A percentile compares a stretch with the other conserved stretches of the same genome.
These are phyloP conservation scores for Xylaria scruposa DNA, from an alignment of 495 filamentous ascomycete species.

Conservation along the genomic window DNA sequence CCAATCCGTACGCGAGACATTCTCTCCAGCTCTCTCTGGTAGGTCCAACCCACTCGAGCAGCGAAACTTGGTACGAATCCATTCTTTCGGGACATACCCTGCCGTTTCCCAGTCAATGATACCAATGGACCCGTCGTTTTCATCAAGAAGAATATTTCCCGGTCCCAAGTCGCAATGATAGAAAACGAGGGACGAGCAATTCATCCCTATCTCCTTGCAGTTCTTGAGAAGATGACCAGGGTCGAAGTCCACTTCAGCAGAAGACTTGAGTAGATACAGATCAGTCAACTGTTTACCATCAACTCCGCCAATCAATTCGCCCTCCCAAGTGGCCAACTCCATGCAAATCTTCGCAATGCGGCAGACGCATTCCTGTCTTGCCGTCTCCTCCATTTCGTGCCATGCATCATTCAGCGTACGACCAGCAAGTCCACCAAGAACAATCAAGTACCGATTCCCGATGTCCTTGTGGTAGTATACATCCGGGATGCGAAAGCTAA, in stretches of 20 bases:
- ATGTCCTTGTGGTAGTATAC: slow-evolving; percentile 28
- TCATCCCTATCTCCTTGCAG: slow-evolving; percentile 38
- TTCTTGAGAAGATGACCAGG: slow-evolving; percentile 17
- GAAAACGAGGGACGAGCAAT: slow-evolving; percentile 42
- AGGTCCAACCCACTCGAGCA: slow-evolving; percentile 37
- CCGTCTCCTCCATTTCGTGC: slow-evolving; percentile 23
- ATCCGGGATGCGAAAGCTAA: slow-evolving; percentile 29
- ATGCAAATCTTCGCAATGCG: slow-evolving; percentile 31
- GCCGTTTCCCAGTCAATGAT: slow-evolving; percentile 49
- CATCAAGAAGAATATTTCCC: slow-evolving; percentile 43
- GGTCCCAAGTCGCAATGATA: slow-evolving; percentile 48
- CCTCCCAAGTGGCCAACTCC: slow-evolving; percentile 24
- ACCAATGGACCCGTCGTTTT: slow-evolving; percentile 33
- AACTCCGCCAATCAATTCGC: slow-evolving; percentile 28
- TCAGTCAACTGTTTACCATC: slow-evolving; percentile 28
- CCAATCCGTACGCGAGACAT: slow-evolving; percentile 17
- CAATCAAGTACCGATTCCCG: slow-evolving; percentile 29
- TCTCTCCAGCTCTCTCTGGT: slow-evolving; percentile 26
- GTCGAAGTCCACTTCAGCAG: slow-evolving; percentile 17
- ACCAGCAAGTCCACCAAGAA: slow-evolving; percentile 27
- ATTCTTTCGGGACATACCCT: slow-evolving; percentile 42
- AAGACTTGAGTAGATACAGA: slow-evolving; percentile 18
- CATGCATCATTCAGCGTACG: slow-evolving; percentile 30
- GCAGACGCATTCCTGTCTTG: slow-evolving; percentile 25
- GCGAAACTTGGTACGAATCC: slow-evolving; percentile 42